These are phyloP conservation scores for Aspergillus saccharolyticus DNA, from an alignment of 495 filamentous ascomycete genomes.

Conservation along the genomic window DNA sequence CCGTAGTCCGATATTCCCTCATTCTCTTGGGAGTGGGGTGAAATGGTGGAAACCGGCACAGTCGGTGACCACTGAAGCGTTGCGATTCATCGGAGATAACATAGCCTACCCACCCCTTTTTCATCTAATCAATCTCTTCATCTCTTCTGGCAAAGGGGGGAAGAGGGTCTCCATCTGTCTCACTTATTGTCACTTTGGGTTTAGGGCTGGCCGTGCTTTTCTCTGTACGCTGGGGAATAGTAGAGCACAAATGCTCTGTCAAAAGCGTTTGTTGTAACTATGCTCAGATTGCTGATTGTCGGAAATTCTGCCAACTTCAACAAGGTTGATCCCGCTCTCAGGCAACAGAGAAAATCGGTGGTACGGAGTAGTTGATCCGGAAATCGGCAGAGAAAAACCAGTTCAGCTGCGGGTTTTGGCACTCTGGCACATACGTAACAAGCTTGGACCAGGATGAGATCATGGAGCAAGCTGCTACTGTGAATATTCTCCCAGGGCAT, in stretches of 20 bases:
- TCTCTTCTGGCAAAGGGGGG: conserved; percentile 1
- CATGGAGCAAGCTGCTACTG: not conserved
- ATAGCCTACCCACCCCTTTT: conserved; percentile 20
- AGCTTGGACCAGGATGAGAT: conserved; percentile 2
- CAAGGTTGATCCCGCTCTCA: not conserved
- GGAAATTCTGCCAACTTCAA: not conserved
- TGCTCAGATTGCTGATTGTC: not conserved
- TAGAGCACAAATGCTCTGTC: not conserved
- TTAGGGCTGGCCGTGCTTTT: not conserved
- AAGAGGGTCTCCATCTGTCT: not conserved
- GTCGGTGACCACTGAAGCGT: conserved; percentile 8
- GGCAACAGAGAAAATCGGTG: not conserved
- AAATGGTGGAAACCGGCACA: conserved; percentile 7
- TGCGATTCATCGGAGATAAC: conserved; percentile 20
- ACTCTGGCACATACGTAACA: conserved; percentile 1
- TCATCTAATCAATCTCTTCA: conserved; percentile 27
- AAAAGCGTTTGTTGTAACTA: not conserved
- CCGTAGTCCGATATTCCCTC: conserved; percentile 4
- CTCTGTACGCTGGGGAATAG: not conserved
- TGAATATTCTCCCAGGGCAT: not conserved
- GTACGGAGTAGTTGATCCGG: not conserved
- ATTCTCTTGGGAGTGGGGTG: not conserved
- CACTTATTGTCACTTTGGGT: not conserved
- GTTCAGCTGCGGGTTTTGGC: conserved; percentile 1
- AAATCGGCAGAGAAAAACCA: not conserved